Base-by-base conservation (phyloP, 352 stramenopile genomes). In the Phytophthora quininea region DNA sequence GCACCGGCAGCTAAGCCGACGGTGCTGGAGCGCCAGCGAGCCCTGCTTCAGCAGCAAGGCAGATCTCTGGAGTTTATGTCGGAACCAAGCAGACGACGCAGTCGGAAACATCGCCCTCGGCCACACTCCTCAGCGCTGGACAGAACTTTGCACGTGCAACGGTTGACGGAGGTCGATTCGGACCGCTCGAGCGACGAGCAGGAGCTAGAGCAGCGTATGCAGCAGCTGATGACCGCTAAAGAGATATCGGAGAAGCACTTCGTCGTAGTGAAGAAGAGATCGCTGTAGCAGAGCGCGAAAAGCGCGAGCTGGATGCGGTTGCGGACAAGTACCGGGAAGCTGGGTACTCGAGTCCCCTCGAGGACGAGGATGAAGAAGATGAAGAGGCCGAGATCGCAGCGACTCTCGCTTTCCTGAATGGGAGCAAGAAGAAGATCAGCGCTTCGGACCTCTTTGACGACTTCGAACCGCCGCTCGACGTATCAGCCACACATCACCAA, bases 401-500 rank as follows among this genome's bases (percentile, higher is more conserved):
- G 11, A 73, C 56, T 6, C 11, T 67, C 31, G 67, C 60, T 7
- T 76, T 65, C 64, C 67, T 71, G 56, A 73, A 59, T 31, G 38
- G 58, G 33, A 62, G 59, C 32, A 67, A 46, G 62, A 64, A 61
- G 38, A 73, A 57, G 63, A 76, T 45, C 46, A 62, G 54, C 29
- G 67, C 54, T 19, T 42, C 38, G 24, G 71, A 68, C 14, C 49
- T 73, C 9, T 40, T 76, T 14, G 69, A 60, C n/a, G 58, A 76
- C 1, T n/a, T 62, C 10, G 69, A 77, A n/a, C 54, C 77, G 29
- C 67, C 77, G 4, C 54, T 88, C 3, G 74, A 90, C 64, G 47
- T 86, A 6, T 78, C 81, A 6, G 58, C 46, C 2, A 90, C 80
- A 0, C 79, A 88, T 32, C 70, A 82, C 19, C 74, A 89, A 27